phyloP scores from a whole-genome alignment of 2,329 filamentous ascomycete species.

The Lecanicillium sp. region DNA sequence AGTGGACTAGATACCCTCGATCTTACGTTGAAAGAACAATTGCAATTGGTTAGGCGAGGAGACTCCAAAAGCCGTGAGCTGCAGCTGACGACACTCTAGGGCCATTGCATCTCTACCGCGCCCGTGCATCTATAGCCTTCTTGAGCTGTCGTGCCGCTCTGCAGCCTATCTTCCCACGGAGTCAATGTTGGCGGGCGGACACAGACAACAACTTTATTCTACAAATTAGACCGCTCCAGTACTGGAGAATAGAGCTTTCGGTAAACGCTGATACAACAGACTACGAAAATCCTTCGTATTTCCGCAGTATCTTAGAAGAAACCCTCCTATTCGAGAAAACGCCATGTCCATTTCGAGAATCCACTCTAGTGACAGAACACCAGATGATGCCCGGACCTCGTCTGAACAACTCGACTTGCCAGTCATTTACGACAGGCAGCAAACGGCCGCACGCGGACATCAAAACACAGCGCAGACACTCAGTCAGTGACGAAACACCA shows the following conservation, averaged over 20 bases:
- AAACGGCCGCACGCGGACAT: too few relatives aligned
- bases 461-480: too few relatives aligned
- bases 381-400: too few relatives aligned
- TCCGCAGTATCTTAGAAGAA: constrained; percentile 62
- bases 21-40: constrained; percentile 74
- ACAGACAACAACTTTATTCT: constrained; percentile 77
- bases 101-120: constrained; percentile 73
- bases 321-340: constrained; percentile 84
- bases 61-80: too few relatives aligned
- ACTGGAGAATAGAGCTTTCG: constrained; percentile 85
- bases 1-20: constrained; percentile 46
- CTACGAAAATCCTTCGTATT: constrained; percentile 50
- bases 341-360: constrained; percentile 65
- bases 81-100: constrained; percentile 36
- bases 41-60: constrained; percentile 56
- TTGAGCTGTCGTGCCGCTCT: constrained; percentile 77
- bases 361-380: too few relatives aligned
- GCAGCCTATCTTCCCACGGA: constrained; percentile 80
- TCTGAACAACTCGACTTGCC: too few relatives aligned
- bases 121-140: constrained; percentile 79
- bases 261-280: constrained; percentile 38
- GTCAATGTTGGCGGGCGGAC: constrained; percentile 90
- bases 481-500: too few relatives aligned
- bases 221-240: constrained; percentile 72
- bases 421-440: too few relatives aligned